Evolutionary conservation across 2,329 filamentous ascomycete species (phyloP).

Genomic region (Leptodontidium sp.): DNA sequence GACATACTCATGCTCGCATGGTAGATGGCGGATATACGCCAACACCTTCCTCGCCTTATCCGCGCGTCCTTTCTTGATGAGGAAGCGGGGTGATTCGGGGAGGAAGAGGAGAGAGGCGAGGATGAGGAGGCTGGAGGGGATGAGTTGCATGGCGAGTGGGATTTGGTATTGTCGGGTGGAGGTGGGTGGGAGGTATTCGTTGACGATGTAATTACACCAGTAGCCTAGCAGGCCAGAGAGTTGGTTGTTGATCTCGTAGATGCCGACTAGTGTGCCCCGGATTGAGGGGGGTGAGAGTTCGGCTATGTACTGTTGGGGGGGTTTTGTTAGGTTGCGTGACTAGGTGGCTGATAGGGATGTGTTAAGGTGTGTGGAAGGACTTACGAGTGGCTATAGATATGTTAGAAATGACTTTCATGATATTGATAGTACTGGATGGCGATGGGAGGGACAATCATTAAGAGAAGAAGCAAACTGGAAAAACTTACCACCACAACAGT

Average conservation of each 20-base stretch:
- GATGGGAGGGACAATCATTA: too few species aligned
- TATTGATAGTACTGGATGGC: too few species aligned
- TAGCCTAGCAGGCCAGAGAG: conserved; percentile 38
- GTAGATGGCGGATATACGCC: conserved; percentile 31
- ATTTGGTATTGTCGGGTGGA: conserved; percentile 46
- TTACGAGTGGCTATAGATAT: conserved; percentile 32
- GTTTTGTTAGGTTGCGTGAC: conserved; percentile 20
- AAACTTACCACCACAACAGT: conserved; percentile 37
- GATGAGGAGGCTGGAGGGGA: conserved; percentile 45
- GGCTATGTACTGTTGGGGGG: conserved; percentile 40
- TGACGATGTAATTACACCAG: conserved; percentile 41
- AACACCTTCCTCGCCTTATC: conserved; percentile 30
- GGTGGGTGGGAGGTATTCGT: conserved; percentile 31
- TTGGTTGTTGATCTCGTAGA: conserved; percentile 44
- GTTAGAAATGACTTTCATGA: neutral
- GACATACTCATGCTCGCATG: conserved; percentile 29
- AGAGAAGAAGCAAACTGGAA: neutral
- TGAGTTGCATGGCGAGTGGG: conserved; percentile 48
- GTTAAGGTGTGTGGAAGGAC: conserved; percentile 7
- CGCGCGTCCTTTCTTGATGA: conserved; percentile 30
- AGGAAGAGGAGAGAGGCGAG: conserved; percentile 60
- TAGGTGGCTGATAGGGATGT: neutral
- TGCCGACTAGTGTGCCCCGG: conserved; percentile 40
- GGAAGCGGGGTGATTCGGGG: conserved; percentile 71
- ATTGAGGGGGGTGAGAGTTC: conserved; percentile 41